Conservation (phyloP, 1,284 basidiomycete species). For the Pulveroboletus sp. region DNA sequence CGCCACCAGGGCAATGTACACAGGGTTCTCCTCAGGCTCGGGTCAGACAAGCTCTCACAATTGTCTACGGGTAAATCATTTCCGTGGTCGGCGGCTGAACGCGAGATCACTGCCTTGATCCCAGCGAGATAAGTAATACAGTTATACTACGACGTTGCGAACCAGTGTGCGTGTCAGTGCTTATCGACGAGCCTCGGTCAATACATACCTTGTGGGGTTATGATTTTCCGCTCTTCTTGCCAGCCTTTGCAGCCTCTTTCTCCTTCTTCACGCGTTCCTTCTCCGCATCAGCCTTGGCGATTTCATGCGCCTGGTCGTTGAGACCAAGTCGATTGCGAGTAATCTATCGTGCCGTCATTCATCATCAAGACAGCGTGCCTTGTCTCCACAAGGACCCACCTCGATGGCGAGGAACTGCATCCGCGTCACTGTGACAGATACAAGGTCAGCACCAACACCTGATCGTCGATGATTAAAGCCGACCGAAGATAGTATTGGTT, state of each 20-base stretch:
- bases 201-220: constrained; percentile 12
- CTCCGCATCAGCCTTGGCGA: constrained; percentile 70
- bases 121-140: constrained; percentile 1
- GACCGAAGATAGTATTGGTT: constrained; percentile 93
- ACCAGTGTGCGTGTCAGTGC: not conserved
- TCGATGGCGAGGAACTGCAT: constrained; percentile 94
- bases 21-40: constrained; percentile 7
- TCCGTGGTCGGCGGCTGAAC: constrained; percentile 14
- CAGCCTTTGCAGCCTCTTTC: constrained; percentile 44
- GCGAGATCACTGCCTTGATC: not conserved
- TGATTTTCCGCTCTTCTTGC: constrained; percentile 42
- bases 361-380: constrained; percentile 2
- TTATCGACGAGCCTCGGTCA: not conserved
- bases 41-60: constrained; percentile 5
- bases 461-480: constrained; percentile 8
- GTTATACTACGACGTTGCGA: not conserved
- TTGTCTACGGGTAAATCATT: constrained; percentile 17
- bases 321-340: constrained; percentile 89
- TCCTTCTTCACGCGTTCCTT: constrained; percentile 59
- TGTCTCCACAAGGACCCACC: constrained; percentile 41
- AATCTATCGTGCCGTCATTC: constrained; percentile 55
- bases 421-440: constrained; percentile 55
- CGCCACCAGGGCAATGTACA: not conserved
- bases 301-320: constrained; percentile 86
- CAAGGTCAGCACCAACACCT: constrained; percentile 1